A percentile compares a stretch with the other conserved stretches of the same genome.
Evolutionary conservation across 331 rosid species (phyloP).

Genomic region (Erythrophleum ivorense): DNA sequence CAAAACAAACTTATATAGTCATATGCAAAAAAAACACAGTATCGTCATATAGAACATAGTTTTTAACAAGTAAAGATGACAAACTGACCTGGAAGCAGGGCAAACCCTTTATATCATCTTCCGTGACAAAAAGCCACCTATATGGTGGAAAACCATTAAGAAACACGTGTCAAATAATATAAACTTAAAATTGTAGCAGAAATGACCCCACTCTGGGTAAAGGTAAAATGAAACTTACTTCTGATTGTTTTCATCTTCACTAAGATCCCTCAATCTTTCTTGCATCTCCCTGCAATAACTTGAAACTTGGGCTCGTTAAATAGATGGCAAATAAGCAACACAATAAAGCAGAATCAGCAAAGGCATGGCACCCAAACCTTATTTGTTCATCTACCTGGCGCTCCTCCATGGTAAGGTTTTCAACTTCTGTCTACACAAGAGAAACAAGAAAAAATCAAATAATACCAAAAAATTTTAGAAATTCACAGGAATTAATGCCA

Average conservation of each 20-base stretch:
- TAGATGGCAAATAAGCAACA: conserved; percentile 30
- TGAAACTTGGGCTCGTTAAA: conserved; percentile 40
- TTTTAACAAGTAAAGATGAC: neutral
- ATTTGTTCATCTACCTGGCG: conserved; percentile 76
- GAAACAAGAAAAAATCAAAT: conserved; percentile 35
- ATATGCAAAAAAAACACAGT: conserved; percentile 25
- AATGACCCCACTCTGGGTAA: conserved; percentile 27
- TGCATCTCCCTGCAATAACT: conserved; percentile 85
- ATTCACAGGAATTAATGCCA: conserved; percentile 13
- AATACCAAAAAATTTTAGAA: conserved; percentile 28
- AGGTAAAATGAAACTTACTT: conserved; percentile 56
- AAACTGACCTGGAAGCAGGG: conserved; percentile 84
- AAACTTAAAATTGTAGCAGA: conserved; percentile 10
- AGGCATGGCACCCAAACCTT: conserved; percentile 61
- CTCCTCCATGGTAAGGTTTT: conserved; percentile 78
- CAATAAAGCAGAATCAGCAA: conserved; percentile 32
- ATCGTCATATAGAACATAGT: conserved; percentile 1
- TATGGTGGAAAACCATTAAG: conserved; percentile 32
- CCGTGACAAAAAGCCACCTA: conserved; percentile 95
- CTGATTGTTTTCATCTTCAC: conserved; percentile 90
- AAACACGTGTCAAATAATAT: conserved; percentile 32
- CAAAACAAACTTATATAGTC: conserved; percentile 25
- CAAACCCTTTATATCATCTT: conserved; percentile 93
- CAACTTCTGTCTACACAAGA: conserved; percentile 80
- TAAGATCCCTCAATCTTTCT: conserved; percentile 79